Conservation (phyloP, 345 rosid genomes). For the Hypericum androsaemum region DNA sequence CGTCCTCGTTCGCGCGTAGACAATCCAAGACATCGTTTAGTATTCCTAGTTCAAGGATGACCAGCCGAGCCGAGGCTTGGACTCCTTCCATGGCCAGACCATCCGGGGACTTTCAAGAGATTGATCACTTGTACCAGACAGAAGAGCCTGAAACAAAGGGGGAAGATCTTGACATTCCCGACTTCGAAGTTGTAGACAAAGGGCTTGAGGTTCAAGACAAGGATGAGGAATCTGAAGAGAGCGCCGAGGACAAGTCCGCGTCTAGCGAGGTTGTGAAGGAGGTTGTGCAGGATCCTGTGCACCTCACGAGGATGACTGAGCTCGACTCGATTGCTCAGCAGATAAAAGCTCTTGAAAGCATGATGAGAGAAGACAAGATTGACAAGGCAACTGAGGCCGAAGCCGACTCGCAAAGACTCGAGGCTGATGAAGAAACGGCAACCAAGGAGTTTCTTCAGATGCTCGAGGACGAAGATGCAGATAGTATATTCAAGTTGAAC, state of each 20-base stretch:
- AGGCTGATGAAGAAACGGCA: conserved; percentile 73
- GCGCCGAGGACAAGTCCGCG: conserved; percentile 27
- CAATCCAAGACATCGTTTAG: conserved; percentile 84
- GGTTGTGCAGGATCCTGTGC: conserved; percentile 50
- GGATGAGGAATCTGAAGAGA: conserved; percentile 38
- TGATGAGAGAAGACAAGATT: conserved; percentile 49
- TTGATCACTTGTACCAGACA: conserved; percentile 68
- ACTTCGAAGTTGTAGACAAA: conserved; percentile 79
- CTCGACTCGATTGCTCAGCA: conserved; percentile 83
- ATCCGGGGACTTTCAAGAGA: conserved; percentile 49
- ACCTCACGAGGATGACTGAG: conserved; percentile 52
- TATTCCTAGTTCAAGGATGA: conserved; percentile 72
- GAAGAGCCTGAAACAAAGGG: conserved; percentile 35
- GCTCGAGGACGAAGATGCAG: conserved; percentile 60
- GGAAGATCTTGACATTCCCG: conserved; percentile 59
- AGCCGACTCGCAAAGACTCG: conserved; percentile 52
- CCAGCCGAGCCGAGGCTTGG: conserved; percentile 56
- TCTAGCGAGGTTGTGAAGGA: conserved; percentile 68
- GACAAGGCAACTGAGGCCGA: conserved; percentile 29
- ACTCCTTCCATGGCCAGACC: conserved; percentile 36
- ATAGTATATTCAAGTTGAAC: conserved; percentile 21
- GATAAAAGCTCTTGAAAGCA: conserved; percentile 84
- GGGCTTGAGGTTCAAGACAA: conserved; percentile 76
- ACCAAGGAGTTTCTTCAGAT: conserved; percentile 80
- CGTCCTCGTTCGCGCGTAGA: conserved; percentile 54